Evolutionary conservation across 2,329 filamentous ascomycete genomes (phyloP).

Genomic region (Xylaria sp.): DNA sequence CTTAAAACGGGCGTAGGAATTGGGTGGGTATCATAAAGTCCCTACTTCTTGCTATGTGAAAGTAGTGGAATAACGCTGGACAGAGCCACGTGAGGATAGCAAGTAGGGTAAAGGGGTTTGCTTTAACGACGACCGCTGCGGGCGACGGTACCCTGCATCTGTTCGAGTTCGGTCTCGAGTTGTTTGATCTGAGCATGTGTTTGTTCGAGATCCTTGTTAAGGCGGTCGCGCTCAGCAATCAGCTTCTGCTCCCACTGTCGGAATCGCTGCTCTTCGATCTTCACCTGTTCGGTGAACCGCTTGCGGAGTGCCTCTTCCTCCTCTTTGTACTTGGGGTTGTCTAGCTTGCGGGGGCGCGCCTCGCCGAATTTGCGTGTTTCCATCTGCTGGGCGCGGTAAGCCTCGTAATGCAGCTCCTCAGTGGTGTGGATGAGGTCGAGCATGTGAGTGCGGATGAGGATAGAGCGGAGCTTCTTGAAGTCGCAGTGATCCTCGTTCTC

Average conservation of each 20-base stretch:
- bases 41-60: conserved; percentile 37
- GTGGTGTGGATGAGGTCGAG: conserved; percentile 99
- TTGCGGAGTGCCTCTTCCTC: conserved; percentile 98
- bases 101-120: conserved; percentile 29
- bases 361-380: conserved; percentile 99
- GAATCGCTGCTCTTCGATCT: conserved; percentile 99
- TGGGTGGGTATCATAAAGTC: conserved; percentile 32
- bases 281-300: conserved; percentile 99
- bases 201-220: conserved; percentile 99
- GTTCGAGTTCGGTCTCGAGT: conserved; percentile 89
- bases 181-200: conserved; percentile 95
- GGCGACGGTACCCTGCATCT: conserved; percentile 87
- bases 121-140: conserved; percentile 88
- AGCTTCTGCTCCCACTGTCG: conserved; percentile 99
- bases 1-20: conserved; percentile 26
- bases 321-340: conserved; percentile 99
- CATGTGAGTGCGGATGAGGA: conserved; percentile 99
- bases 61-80: conserved; percentile 31
- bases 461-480: conserved; percentile 99
- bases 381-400: conserved; percentile 99
- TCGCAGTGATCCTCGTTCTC: conserved; percentile 99
- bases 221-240: conserved; percentile 95
- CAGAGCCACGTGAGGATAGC: conserved; percentile 31
- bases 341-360: conserved; percentile 93
- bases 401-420: conserved; percentile 99